Conservation (phyloP, 1,139 yeast species). For the Schwanniomyces etchellsii region DNA sequence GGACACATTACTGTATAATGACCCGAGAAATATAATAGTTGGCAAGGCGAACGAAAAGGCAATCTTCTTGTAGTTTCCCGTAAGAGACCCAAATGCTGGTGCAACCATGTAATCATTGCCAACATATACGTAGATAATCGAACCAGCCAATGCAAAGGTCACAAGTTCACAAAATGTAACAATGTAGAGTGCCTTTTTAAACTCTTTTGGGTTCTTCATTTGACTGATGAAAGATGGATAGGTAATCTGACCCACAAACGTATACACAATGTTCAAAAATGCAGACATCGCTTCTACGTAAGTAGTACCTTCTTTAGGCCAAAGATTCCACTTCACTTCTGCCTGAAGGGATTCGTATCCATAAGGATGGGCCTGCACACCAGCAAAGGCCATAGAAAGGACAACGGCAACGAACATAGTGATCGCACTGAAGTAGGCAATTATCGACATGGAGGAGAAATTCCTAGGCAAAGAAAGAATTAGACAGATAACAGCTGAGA, state of each 20-base stretch:
- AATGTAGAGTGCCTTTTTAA: slow-evolving; percentile 49
- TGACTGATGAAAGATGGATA: slow-evolving; percentile 59
- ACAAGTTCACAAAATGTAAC: slow-evolving; percentile 48
- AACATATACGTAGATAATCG: slow-evolving; percentile 52
- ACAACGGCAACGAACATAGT: slow-evolving; percentile 56
- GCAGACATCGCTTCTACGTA: slow-evolving; percentile 55
- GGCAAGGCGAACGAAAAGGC: slow-evolving; percentile 61
- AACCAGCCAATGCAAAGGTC: slow-evolving; percentile 48
- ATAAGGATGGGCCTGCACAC: slow-evolving; percentile 44
- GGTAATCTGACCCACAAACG: slow-evolving; percentile 60
- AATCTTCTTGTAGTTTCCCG: slow-evolving; percentile 41
- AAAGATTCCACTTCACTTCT: slow-evolving; percentile 39
- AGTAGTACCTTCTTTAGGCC: slow-evolving; percentile 48
- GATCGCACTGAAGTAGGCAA: slow-evolving; percentile 47
- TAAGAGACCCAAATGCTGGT: slow-evolving; percentile 55
- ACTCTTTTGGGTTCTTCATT: slow-evolving; percentile 54
- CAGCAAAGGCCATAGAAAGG: slow-evolving; percentile 49
- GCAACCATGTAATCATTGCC: slow-evolving; percentile 51
- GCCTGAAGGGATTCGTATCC: slow-evolving; percentile 23
- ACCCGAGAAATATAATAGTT: slow-evolving; percentile 51
- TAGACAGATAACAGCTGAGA: slow-evolving; percentile 43
- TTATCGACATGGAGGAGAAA: slow-evolving; percentile 43
- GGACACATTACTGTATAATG: slow-evolving; percentile 50
- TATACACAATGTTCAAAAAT: slow-evolving; percentile 52
- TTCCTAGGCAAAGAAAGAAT: slow-evolving; percentile 52